Conservation (phyloP, 148 eudicot species). For the Rhododendron griersonianum region DNA sequence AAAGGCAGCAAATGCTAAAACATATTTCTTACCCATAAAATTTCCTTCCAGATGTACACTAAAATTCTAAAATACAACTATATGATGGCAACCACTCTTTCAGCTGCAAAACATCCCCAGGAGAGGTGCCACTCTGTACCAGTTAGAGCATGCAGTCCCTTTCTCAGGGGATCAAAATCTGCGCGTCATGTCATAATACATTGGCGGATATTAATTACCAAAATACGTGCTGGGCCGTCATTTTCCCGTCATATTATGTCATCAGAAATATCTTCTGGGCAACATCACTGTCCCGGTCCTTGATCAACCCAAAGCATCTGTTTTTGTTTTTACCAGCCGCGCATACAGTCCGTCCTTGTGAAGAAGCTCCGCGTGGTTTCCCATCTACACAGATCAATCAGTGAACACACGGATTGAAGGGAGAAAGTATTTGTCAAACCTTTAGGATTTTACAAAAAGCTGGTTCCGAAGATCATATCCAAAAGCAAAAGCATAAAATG, state of each 20-base stretch:
- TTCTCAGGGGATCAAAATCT: not conserved
- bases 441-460: not conserved
- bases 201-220: too few relatives aligned
- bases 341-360: conserved; percentile 15
- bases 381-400: conserved; percentile 21
- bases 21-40: not conserved
- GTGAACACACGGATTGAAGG: not conserved
- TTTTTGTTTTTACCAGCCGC: conserved; percentile 11
- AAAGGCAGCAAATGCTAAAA: not conserved
- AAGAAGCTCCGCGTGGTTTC: conserved; percentile 25
- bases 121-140: not conserved
- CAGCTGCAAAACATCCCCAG: not conserved
- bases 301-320: conserved; percentile 4
- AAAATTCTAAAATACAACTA: not conserved
- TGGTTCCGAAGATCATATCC: not conserved
- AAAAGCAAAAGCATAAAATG: not conserved
- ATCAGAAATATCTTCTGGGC: not conserved
- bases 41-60: not conserved
- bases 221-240: too few relatives aligned
- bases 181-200: not conserved
- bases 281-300: not conserved
- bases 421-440: not conserved
- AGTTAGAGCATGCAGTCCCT: not conserved
- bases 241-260: not conserved
- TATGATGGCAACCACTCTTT: not conserved